Conservation (phyloP, 164 flowering plant species). For the Cinnamomum chago region DNA sequence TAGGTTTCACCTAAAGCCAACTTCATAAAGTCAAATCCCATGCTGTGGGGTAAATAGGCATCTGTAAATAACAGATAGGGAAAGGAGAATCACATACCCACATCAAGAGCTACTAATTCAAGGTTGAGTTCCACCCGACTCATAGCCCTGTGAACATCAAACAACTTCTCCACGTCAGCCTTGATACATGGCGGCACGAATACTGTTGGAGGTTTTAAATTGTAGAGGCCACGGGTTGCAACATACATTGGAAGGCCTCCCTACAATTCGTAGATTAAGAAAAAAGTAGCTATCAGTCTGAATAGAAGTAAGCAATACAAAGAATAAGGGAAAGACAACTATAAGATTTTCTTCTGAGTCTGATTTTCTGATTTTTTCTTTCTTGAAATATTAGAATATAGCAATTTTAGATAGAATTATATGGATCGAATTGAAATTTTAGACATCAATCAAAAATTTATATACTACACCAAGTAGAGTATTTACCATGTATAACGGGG, state of each 20-base stretch:
- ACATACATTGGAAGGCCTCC: slow-evolving; percentile 99
- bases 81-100: slow-evolving; percentile 53
- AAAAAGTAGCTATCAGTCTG: not conserved
- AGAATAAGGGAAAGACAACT: not conserved
- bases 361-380: no score
- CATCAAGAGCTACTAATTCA: slow-evolving; percentile 80
- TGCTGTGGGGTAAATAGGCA: not conserved
- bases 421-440: no score
- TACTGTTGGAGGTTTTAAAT: slow-evolving; percentile 81
- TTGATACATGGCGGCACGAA: slow-evolving; percentile 91
- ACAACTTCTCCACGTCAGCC: slow-evolving; percentile 82
- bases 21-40: not conserved
- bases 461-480: no score
- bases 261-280: slow-evolving; percentile 30
- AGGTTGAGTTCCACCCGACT: slow-evolving; percentile 71
- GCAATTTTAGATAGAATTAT: no score
- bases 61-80: not conserved
- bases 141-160: slow-evolving; percentile 77
- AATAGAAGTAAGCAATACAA: not conserved
- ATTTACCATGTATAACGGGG: no score
- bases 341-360: no score
- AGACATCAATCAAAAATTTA: no score
- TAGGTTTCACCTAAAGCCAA: slow-evolving; percentile 76
- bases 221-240: slow-evolving; percentile 93
- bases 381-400: no score